phyloP scores from a whole-genome alignment of 1,139 yeast species.

The Kodamaea plutei region DNA sequence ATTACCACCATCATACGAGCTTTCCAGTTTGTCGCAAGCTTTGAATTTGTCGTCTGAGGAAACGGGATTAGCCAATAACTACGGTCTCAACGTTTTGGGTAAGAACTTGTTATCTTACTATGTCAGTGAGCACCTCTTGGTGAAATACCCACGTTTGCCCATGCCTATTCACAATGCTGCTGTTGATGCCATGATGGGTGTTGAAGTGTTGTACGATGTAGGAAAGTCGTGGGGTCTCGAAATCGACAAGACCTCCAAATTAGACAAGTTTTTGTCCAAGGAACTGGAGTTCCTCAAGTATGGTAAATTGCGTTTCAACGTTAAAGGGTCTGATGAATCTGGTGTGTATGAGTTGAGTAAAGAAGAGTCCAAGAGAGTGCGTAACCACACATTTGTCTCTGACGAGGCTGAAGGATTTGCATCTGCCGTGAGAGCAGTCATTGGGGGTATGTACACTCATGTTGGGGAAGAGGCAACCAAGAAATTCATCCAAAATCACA shows the following conservation, averaged over 20 bases:
- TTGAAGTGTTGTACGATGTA: constrained; percentile 55
- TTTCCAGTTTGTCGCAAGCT: constrained; percentile 75
- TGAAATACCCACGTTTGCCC: constrained; percentile 87
- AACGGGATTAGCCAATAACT: constrained; percentile 58
- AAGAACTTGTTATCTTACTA: constrained; percentile 71
- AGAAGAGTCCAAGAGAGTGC: constrained; percentile 22
- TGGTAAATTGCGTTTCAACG: constrained; percentile 60
- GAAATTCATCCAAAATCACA: constrained; percentile 63
- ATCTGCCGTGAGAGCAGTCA: constrained; percentile 62
- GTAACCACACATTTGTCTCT: constrained; percentile 22
- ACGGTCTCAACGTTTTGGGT: constrained; percentile 80
- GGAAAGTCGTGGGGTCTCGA: constrained; percentile 89
- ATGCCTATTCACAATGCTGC: constrained; percentile 70
- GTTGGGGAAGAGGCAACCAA: constrained; percentile 60
- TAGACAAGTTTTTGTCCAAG: constrained; percentile 65
- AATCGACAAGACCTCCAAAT: constrained; percentile 57
- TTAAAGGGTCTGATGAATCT: constrained; percentile 37
- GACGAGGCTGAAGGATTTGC: constrained; percentile 44
- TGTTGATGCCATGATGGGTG: constrained; percentile 68
- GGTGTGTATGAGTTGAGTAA: constrained; percentile 49
- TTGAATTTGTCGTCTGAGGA: constrained; percentile 45
- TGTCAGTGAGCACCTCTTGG: constrained; percentile 66
- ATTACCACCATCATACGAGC: constrained; percentile 52
- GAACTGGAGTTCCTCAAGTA: constrained; percentile 61
- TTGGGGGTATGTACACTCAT: constrained; percentile 68